phyloP scores from a whole-genome alignment of 768 basidiomycete genomes.

The Filobasidium floriforme region DNA sequence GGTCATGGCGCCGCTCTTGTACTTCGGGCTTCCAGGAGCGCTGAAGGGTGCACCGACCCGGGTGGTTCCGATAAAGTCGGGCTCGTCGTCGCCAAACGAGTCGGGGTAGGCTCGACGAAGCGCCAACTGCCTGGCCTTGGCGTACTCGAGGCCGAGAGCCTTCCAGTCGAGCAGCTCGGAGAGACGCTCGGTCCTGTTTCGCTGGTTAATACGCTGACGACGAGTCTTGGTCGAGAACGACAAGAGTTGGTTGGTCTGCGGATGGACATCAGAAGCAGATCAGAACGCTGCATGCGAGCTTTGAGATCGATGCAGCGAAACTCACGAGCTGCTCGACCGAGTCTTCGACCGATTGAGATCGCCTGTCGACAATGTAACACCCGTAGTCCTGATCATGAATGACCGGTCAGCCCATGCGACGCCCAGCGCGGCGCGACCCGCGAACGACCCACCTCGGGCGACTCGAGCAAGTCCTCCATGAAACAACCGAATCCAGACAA shows the following conservation, averaged over 20 bases:
- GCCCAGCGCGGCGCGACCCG: no score
- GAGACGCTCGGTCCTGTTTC: conserved; percentile 91
- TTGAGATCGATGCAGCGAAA: not conserved
- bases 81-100: conserved; percentile 65
- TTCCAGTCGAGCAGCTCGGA: conserved; percentile 96
- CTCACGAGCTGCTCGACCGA: conserved; percentile 68
- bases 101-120: conserved; percentile 92
- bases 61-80: conserved; percentile 58
- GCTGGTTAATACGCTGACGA: conserved; percentile 96
- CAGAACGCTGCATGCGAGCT: not conserved
- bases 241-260: conserved; percentile 42
- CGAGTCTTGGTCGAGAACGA: conserved; percentile 54
- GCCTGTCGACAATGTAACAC: conserved; percentile 91
- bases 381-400: conserved; percentile 62
- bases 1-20: conserved; percentile 72
- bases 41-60: conserved; percentile 58
- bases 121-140: conserved; percentile 85
- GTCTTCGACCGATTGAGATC: conserved; percentile 81
- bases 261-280: not conserved
- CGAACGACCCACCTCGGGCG: conserved; percentile 52
- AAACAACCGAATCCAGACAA: conserved; percentile 91
- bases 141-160: conserved; percentile 83
- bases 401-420: not conserved
- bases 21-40: conserved; percentile 78
- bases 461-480: conserved; percentile 96